Percentiles rank a stretch among this genome's conserved stretches.
Conservation (phyloP, 176 grass and related monocot genomes). For the Juncus inflexus region DNA sequence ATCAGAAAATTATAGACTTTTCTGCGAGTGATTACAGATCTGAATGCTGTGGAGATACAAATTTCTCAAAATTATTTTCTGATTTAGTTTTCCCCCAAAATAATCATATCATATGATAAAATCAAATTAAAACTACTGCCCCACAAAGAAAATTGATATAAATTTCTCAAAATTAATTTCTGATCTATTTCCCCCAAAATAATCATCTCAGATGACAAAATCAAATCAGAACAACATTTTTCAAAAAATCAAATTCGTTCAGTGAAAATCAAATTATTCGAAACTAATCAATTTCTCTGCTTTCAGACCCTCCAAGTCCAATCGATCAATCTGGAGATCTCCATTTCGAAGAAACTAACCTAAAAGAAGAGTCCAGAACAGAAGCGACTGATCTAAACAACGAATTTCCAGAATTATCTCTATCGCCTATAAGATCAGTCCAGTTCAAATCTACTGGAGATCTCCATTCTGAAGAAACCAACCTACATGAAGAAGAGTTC, state of each 20-base stretch:
- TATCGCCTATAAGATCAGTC: too few relatives aligned
- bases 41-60: too few relatives aligned
- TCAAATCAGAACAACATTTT: not conserved
- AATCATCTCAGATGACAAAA: not conserved
- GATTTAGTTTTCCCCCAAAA: too few relatives aligned
- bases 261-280: too few relatives aligned
- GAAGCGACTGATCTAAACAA: constrained; percentile 29
- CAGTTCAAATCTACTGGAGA: not conserved
- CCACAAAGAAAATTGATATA: not conserved
- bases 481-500: not conserved
- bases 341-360: not conserved
- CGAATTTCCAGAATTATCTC: constrained; percentile 22
- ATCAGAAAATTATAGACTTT: too few relatives aligned
- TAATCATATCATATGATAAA: too few relatives aligned
- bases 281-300: not conserved
- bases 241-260: too few relatives aligned
- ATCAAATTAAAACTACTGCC: not conserved
- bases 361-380: not conserved
- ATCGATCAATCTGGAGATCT: constrained; percentile 10
- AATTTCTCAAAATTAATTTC: not conserved
- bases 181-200: not conserved
- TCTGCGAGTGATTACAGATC: too few relatives aligned
- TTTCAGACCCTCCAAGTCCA: constrained; percentile 3
- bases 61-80: too few relatives aligned
- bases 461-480: not conserved